These are phyloP conservation scores for Wickerhamiella domercqiae DNA, from an alignment of 805 yeast genomes.

Conservation along the genomic window DNA sequence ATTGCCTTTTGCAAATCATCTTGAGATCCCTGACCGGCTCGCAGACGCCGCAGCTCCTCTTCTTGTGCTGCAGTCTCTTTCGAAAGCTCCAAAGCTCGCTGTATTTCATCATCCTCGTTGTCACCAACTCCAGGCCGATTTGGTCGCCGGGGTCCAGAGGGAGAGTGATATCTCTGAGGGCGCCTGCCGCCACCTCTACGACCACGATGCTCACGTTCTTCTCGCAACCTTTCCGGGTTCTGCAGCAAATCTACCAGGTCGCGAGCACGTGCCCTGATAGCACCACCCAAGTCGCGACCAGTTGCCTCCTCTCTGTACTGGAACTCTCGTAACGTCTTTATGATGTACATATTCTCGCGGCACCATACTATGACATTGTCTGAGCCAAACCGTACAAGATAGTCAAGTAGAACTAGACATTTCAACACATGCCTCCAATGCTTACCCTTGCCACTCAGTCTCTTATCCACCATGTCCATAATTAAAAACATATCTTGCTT, in stretches of 20 bases:
- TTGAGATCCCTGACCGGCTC: conserved; percentile 25
- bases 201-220: conserved; percentile 37
- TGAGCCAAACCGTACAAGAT: conserved; percentile 68
- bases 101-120: conserved; percentile 55
- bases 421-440: conserved; percentile 96
- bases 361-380: conserved; percentile 88
- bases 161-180: conserved; percentile 5
- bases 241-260: conserved; percentile 65
- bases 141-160: conserved; percentile 15
- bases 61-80: conserved; percentile 51
- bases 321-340: conserved; percentile 84
- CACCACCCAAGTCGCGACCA: conserved; percentile 75
- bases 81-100: conserved; percentile 67
- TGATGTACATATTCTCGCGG: conserved; percentile 69
- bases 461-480: conserved; percentile 85
- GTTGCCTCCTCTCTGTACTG: conserved; percentile 54
- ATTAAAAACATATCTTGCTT: conserved; percentile 65
- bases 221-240: conserved; percentile 66
- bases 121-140: conserved; percentile 18
- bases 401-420: conserved; percentile 77
- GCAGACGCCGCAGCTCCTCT: conserved; percentile 49
- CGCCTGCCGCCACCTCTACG: conserved; percentile 9
- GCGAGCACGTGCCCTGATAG: conserved; percentile 77
- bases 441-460: conserved; percentile 90
- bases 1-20: conserved; percentile 56